These are phyloP conservation scores for Clathrospora elynae DNA, from an alignment of 2,329 filamentous ascomycete genomes.

Conservation along the genomic window DNA sequence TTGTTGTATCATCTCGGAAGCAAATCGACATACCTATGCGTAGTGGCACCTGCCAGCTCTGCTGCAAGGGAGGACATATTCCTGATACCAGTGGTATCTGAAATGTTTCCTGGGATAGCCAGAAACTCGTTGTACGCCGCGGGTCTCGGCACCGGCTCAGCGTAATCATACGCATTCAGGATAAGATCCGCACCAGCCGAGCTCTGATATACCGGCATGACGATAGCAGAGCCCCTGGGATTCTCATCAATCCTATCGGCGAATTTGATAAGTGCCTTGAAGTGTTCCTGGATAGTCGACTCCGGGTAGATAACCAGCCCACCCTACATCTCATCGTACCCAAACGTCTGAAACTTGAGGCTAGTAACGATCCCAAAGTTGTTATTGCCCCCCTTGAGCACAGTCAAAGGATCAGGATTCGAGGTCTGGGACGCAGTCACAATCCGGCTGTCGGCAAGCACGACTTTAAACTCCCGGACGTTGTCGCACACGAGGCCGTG, in stretches of 20 bases:
- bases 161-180: conserved; percentile 31
- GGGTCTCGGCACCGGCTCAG: conserved; percentile 23
- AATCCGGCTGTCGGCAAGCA: conserved; percentile 40
- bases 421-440: conserved; percentile 27
- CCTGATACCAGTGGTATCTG: conserved; percentile 28
- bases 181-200: conserved; percentile 18
- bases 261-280: conserved; percentile 32
- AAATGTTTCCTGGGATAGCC: conserved; percentile 30
- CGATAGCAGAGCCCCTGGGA: conserved; percentile 24
- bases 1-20: neutral
- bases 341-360: conserved; percentile 32
- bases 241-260: conserved; percentile 24
- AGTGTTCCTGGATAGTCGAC: conserved; percentile 22
- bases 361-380: conserved; percentile 46
- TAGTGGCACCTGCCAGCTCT: conserved; percentile 22
- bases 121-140: conserved; percentile 31
- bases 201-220: conserved; percentile 27
- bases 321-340: conserved; percentile 41
- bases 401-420: conserved; percentile 36
- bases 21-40: conserved; percentile 13
- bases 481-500: conserved; percentile 42
- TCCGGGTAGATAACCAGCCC: conserved; percentile 37
- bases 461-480: conserved; percentile 39
- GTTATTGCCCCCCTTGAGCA: conserved; percentile 42
- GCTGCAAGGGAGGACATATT: conserved; percentile 33